phyloP scores from a whole-genome alignment of 2,329 filamentous ascomycete genomes.

The Coniochaeta pulveracea region DNA sequence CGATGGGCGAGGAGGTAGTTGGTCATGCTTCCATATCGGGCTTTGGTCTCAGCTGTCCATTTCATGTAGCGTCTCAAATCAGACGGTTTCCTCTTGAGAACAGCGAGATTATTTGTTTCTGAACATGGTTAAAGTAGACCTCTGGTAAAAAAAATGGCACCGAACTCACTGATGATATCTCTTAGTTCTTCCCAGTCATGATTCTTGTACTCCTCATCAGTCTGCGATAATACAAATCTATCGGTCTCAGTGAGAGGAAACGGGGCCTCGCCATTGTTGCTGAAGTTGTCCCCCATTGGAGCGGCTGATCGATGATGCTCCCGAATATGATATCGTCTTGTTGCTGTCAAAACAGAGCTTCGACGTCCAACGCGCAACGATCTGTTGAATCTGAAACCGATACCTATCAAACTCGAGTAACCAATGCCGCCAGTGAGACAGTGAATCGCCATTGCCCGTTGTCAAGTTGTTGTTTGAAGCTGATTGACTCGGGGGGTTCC shows the following conservation, averaged over 20 bases:
- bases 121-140: conserved; percentile 1
- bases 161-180: conserved; percentile 52
- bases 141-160: no score
- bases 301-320: no score
- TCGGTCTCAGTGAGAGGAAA: conserved; percentile 51
- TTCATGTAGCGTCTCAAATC: conserved; percentile 70
- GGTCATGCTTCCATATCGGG: conserved; percentile 68
- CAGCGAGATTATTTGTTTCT: conserved; percentile 53
- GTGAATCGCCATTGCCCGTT: no score
- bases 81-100: conserved; percentile 69
- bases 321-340: no score
- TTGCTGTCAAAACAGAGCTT: no score
- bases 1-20: conserved; percentile 66
- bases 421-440: no score
- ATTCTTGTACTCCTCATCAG: conserved; percentile 58
- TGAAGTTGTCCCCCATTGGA: conserved; percentile 34
- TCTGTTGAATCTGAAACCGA: no score
- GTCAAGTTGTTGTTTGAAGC: no score
- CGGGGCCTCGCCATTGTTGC: no score
- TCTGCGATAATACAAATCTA: conserved; percentile 45
- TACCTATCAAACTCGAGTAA: no score
- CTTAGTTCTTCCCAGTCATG: conserved; percentile 67
- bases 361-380: no score
- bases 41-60: conserved; percentile 60
- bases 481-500: no score